Evolutionary conservation across 345 rosid genomes (phyloP), one percentile per base, ranked within the genome.

Genomic region (Iberis pinnata): DNA sequence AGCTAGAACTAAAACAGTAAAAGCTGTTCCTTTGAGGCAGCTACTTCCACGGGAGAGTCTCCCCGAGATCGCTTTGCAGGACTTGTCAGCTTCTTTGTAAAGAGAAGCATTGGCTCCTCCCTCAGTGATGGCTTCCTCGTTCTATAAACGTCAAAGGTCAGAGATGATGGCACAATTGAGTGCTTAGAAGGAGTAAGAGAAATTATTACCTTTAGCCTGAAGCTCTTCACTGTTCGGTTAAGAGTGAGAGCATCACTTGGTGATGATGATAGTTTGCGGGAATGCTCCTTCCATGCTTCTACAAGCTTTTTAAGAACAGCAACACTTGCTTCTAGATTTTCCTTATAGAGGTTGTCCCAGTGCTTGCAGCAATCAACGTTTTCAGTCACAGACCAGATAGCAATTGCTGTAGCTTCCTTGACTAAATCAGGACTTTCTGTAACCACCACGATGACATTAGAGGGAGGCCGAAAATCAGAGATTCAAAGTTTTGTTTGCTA

Each of bases 341-440:
- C 89, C 39, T 56, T 70, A 59, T 85, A 85, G 50, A 80, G 58
- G 62, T 73, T 75, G 27, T 75, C 89, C 95, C 95, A 86, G 26
- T 75, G 83, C 76, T 70, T 78, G 71, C 75, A 86, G 76, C 95
- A 86, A 27, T 86, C 95, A 42, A 73, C 59, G 56, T 76, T 78
- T 60, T 72, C 70, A 1, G 73, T 59, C 67, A 86, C 73, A 38
- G 79, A 75, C 90, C 95, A 82, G 38, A 75, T 50, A 53, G 69
- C 73, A 8, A 79, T 67, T 26, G 67, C 65, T 55, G 83, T 72
- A n/a, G 88, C 88, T 74, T 86, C 90, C 70, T 75, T 76, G 37
- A 85, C 75, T 58, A 86, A 63, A 35, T 76, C 80, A 18, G 79
- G 74, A 45, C 57, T 67, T 40, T 77, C 95, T 85, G 67, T 26